Evolutionary conservation across 371 early-diverging fungal species (phyloP).

Genomic region (Scutellospora calospora): DNA sequence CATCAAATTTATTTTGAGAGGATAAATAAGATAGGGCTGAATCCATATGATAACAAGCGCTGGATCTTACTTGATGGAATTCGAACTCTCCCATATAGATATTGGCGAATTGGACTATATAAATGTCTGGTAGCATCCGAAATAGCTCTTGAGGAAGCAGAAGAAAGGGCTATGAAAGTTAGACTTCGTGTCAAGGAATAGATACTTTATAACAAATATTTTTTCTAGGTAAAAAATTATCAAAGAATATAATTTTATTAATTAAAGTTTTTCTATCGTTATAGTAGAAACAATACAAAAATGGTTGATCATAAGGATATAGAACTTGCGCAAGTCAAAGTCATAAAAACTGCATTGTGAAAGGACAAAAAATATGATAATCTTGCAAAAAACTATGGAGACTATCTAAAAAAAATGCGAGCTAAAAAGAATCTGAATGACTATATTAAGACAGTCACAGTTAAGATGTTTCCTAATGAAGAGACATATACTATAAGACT

Average conservation of each 20-base stretch:
- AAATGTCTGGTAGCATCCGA: constrained; percentile 25
- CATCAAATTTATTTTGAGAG: constrained; percentile 33
- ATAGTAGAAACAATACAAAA: background rate
- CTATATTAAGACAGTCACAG: constrained; percentile 28
- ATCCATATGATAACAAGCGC: constrained; percentile 38
- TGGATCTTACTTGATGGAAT: constrained; percentile 40
- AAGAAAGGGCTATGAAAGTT: constrained; percentile 33
- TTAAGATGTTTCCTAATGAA: constrained; percentile 19
- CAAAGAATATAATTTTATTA: background rate
- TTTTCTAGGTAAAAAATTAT: background rate
- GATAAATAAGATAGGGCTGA: constrained; percentile 36
- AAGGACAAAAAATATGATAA: constrained; percentile 30
- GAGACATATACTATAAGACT: constrained; percentile 16
- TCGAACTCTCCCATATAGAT: constrained; percentile 2
- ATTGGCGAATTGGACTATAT: constrained; percentile 28
- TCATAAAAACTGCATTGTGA: constrained; percentile 10
- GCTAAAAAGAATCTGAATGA: constrained; percentile 19
- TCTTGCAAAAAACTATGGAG: constrained; percentile 30
- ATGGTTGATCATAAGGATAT: background rate
- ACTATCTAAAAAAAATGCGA: constrained; percentile 24
- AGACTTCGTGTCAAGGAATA: background rate
- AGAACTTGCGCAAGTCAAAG: background rate
- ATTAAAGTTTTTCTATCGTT: background rate
- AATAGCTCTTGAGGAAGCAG: constrained; percentile 33
- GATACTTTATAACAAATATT: background rate